Base-by-base conservation (phyloP, 345 rosid species). In the Mercurialis annua region DNA sequence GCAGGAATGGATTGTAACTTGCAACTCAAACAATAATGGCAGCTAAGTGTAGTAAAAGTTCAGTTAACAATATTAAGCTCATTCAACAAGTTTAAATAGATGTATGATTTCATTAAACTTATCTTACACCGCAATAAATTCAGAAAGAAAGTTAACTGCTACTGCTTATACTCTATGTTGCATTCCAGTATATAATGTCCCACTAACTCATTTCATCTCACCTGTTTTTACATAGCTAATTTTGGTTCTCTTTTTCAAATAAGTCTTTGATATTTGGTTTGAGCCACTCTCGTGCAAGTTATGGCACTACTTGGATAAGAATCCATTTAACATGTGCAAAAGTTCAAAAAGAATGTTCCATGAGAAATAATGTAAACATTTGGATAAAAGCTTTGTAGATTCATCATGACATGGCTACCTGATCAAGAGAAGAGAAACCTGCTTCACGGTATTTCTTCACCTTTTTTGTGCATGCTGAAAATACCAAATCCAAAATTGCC, bases 381-480 rank as follows among this genome's bases (percentile, higher is more conserved):
- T 27, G 17, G 23, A 46, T 43, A 27, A 64, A 68, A 36, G 7
- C 36, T 36, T 34, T 17, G 38, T 23, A 51, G 31, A 36, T 51
- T n/a, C 42, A 46, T 42, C 21, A 58, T 36, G 34, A 31, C 60
- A 58, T 49, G 36, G 53, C 23, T 73, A 90, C 98, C 90, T 87
- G 87, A 66, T 90, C 85, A 66, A 93, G 87, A 77, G 88, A 80
- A 57, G 74, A 75, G 67, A 90, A 88, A 40, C 94, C 94, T 5
- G 96, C 89, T 83, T 90, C 98, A 21, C 87, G 83, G 70, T 87
- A 90, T 74, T 84, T 90, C 83, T 86, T 88, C 73, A 71, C 73
- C 71, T 85, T 93, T 72, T 90, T 93, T 58, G 52, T 78, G 74
- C 96, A 90, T 30, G 97, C 96, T 71, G 92, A 82, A 76, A 78